Evolutionary conservation across 2,329 filamentous ascomycete species (phyloP), one percentile per base, ranked within the genome.

Genomic region (Trichoderma semiorbis): DNA sequence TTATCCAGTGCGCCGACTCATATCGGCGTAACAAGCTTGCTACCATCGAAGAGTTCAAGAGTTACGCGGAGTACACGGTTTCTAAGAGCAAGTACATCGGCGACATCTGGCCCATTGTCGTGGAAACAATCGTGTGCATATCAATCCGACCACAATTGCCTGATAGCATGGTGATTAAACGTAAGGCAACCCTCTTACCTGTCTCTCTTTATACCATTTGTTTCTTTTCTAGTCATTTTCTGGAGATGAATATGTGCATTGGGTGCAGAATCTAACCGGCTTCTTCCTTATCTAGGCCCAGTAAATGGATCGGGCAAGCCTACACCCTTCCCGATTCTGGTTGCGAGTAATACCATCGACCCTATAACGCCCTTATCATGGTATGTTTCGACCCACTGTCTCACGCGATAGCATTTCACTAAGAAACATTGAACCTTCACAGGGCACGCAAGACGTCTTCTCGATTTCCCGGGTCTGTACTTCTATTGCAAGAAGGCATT

Each of bases 281-380:
- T 34, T 34, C 16, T 30, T 32, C 14, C 2, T 30, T 47, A n/a
- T 10, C 0, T 14, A 65, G 62, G 7, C 26, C 62, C 18, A 21
- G 24, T 5, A 18, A 53, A 7, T 10, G 62, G 62, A 26, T 7
- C 53, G 7, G 28, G 7, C 6, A 65, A 28, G 39, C 62, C 62
- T 53, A 65, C 43, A 18, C 24, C 18, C 3, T 65, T 65, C 28
- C 62, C 62, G 7, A 65, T 65, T n/a, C 12, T 65, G 26, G 4
- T 65, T 21, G 26, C 62, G n/a, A 65, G 62, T 21, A 65, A 65
- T 53, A 65, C 43, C n/a, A 65, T 65, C 28, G 62, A 65, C 11
- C 62, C 62, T 26, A 65, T 65, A 53, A 65, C 62, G 28, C 62
- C 62, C 1, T 53, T 65, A 28, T 34, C 14, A 18, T 53, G 12